These are phyloP conservation scores for Pleurotus sapidus DNA, from an alignment of 768 basidiomycete genomes.

Conservation along the genomic window DNA sequence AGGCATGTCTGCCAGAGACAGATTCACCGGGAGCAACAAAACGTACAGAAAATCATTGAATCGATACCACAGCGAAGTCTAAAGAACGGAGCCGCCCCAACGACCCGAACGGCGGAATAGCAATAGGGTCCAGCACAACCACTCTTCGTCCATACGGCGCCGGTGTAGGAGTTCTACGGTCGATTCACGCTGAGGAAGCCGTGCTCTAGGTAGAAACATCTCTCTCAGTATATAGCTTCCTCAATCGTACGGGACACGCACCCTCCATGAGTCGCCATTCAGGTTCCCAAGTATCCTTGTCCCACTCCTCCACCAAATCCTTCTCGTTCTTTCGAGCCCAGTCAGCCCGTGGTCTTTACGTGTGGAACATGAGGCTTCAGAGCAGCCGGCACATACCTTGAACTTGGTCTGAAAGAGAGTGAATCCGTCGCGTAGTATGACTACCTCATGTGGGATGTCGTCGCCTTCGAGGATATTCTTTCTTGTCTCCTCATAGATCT, in stretches of 20 bases:
- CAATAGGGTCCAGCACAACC: not conserved
- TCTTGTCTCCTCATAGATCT: conserved; percentile 73
- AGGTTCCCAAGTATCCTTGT: conserved; percentile 57
- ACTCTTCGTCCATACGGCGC: not conserved
- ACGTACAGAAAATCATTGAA: conserved; percentile 1
- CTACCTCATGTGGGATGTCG: conserved; percentile 49
- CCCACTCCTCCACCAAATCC: conserved; percentile 75
- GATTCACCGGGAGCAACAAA: not conserved
- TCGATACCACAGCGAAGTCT: conserved; percentile 5
- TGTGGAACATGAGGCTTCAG: too few species aligned
- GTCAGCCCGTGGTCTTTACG: too few species aligned
- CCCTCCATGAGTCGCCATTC: conserved; percentile 28
- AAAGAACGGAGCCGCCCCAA: not conserved
- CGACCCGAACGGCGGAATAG: not conserved
- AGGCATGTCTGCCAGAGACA: conserved; percentile 6
- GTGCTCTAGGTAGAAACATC: not conserved
- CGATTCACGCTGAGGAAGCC: not conserved
- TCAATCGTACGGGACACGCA: not conserved
- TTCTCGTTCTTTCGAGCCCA: conserved; percentile 50
- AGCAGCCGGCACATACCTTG: conserved; percentile 41
- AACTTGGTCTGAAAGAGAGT: conserved; percentile 64
- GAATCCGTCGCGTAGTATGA: conserved; percentile 73
- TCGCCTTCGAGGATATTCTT: conserved; percentile 40
- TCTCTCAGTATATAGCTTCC: not conserved
- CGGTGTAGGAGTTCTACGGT: not conserved